Base-by-base conservation (phyloP, 2,329 filamentous ascomycete genomes). In the Apiospora saccharicola region DNA sequence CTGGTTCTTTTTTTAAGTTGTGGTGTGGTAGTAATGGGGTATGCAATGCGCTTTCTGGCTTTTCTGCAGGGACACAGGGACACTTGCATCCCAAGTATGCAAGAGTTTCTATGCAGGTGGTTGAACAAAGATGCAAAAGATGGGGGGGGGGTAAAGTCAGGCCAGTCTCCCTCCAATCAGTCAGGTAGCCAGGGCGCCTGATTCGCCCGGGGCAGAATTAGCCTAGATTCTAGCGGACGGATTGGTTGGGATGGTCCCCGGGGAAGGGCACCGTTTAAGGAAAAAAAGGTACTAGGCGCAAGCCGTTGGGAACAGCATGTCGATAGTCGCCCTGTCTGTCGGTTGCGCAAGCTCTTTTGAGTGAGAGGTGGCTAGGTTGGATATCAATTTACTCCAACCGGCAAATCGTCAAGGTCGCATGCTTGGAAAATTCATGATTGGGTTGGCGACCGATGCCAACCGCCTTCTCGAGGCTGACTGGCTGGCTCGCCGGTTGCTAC, bases 181-280 rank as follows among this genome's bases (percentile, higher is more conserved):
- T 7, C 47, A 53, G 49, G 49, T 13, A 24, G 49, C 49, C 51
- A 53, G 53, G 53, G 53, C 26, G 53, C 53, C 22, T 61, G 53
- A 22, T 61, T 61, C 30, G 53, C 53, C 6, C 30, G 30, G 7
- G 53, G 30, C 30, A 13, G 34, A 64, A 41, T 41, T 41, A 64
- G 57, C 30, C 57, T 37, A 37, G 30, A 37, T n/a, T 64, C 34
- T 41, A 37, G 57, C 57, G 57, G 53, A n/a, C 57, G 57, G 34
- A 64, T 64, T 64, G 57, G 57, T 64, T 64, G 57, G 34, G 30
- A 64, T 61, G 30, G 57, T 64, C 57, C 57, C 57, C 57, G 57
- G 57, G 19, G 19, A 41, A 64, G 34, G 34, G 8, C 30, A 64
- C 57, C 57, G 57, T 64, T 64, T 22, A 34, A n/a, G 57, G 51